Base-by-base conservation (phyloP, 1,284 basidiomycete genomes). In the Fomitopsis betulina region DNA sequence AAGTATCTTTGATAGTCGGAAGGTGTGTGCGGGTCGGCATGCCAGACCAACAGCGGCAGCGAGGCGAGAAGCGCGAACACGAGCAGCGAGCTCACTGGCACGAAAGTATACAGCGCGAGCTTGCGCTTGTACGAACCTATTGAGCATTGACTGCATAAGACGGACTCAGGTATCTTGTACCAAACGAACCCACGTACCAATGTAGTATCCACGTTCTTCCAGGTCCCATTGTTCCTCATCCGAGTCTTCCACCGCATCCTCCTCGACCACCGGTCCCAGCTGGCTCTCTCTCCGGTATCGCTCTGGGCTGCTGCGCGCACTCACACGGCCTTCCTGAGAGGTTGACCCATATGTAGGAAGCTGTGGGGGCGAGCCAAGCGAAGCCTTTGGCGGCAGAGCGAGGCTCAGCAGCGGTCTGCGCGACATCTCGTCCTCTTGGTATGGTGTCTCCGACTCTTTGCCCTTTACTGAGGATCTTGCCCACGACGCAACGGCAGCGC, bases 121-220 rank as follows among this genome's bases (percentile, higher is more conserved):
- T 84, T 69, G 40, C 73, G 74, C 47, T 66, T 71, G 72, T 87
- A 89, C 2, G 85, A 87, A n/a, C 86, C 87, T 89, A 61, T 49
- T 60, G 19, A 59, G 50, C 42, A 19, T 27, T 15, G n/a, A 5
- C 35, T 19, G 25, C 17, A 54, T 40, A 13, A 39, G 55, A 17
- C n/a, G 21, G 15, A 21, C 39, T 5, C 5, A 1, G 3, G 7
- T 23, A 13, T 12, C 1, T 15, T 40, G 13, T 21, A 38, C 23
- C 17, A 30, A n/a, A 21, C 13, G 32, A 10, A 25, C 2, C 19
- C 35, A 68, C 75, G 54, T 62, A 85, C 86, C 87, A 62, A 75
- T 67, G 64, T 86, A 88, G 35, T 87, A 67, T 1, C 87, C 87
- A 54, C 80, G 76, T 59, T 78, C 77, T 57, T 80, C 83, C 53